These are phyloP conservation scores for Telopea speciosissima DNA, from an alignment of 177 flowering plant genomes.

Conservation along the genomic window DNA sequence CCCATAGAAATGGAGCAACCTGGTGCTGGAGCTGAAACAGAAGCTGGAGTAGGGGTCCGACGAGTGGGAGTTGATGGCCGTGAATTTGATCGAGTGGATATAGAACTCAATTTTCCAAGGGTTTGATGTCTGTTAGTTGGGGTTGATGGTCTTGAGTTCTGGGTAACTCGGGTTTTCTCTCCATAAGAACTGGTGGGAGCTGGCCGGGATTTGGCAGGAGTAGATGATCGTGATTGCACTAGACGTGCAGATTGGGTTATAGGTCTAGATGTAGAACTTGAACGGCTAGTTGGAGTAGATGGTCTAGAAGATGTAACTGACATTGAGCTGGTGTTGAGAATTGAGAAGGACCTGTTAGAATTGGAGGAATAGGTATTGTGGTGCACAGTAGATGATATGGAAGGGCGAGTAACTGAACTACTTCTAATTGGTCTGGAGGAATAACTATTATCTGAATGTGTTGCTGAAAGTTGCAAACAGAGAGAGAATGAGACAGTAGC, in stretches of 20 bases:
- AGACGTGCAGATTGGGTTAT: slow-evolving; percentile 58
- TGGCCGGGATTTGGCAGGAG: slow-evolving; percentile 73
- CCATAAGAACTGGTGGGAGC: slow-evolving; percentile 30
- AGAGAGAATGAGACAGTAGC: slow-evolving; percentile 1
- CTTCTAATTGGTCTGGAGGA: slow-evolving; percentile 64
- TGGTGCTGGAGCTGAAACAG: slow-evolving; percentile 20
- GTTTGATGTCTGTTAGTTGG: slow-evolving; percentile 68
- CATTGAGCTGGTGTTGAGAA: slow-evolving; percentile 86
- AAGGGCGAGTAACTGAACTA: slow-evolving; percentile 77
- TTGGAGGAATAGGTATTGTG: slow-evolving; percentile 44
- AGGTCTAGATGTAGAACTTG: slow-evolving; percentile 48
- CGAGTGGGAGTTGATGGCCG: slow-evolving; percentile 93
- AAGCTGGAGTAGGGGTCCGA: slow-evolving; percentile 35
- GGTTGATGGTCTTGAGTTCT: slow-evolving; percentile 74
- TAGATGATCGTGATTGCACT: slow-evolving; percentile 52
- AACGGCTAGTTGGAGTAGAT: slow-evolving; percentile 66
- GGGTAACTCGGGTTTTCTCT: slow-evolving; percentile 54
- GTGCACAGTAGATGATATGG: slow-evolving; percentile 47
- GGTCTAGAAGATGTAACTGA: slow-evolving; percentile 85
- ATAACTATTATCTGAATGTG: slow-evolving; percentile 61
- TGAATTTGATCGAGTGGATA: slow-evolving; percentile 45
- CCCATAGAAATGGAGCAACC: slow-evolving; percentile 45
- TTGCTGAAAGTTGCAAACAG: slow-evolving; percentile 65
- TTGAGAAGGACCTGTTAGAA: slow-evolving; percentile 37
- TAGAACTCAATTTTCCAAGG: slow-evolving; percentile 42